Percentiles rank a stretch among this genome's conserved stretches.
phyloP scores from a whole-genome alignment of 768 basidiomycete genomes.

The Suillus paluster region DNA sequence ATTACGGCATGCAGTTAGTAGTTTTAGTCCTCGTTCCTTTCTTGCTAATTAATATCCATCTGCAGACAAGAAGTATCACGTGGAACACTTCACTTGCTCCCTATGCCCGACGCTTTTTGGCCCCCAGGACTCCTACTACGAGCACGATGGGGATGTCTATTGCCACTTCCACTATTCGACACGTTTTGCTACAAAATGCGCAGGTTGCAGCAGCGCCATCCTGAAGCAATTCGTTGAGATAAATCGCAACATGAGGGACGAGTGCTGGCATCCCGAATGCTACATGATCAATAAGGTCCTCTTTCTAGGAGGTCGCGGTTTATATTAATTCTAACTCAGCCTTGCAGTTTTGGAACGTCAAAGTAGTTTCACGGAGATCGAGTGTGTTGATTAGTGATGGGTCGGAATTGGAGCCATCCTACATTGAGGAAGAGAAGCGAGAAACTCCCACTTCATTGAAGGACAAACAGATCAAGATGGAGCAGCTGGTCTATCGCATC shows the following conservation, averaged over 20 bases:
- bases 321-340: slow-evolving; percentile 12
- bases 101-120: slow-evolving; percentile 96
- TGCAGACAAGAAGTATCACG: slow-evolving; percentile 96
- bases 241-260: slow-evolving; percentile 96
- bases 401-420: slow-evolving; percentile 56
- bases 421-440: slow-evolving; percentile 75
- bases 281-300: slow-evolving; percentile 99
- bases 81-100: slow-evolving; percentile 99
- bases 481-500: slow-evolving; percentile 96
- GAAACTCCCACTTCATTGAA: slow-evolving; percentile 82
- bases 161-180: slow-evolving; percentile 99
- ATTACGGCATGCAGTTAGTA: slow-evolving; percentile 97
- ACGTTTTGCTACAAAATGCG: slow-evolving; percentile 97
- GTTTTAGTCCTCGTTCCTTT: slow-evolving; percentile 1
- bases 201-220: slow-evolving; percentile 96
- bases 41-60: slow-evolving; percentile 22
- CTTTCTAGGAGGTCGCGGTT: slow-evolving; percentile 9
- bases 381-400: slow-evolving; percentile 60
- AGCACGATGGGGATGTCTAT: slow-evolving; percentile 96
- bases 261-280: slow-evolving; percentile 99
- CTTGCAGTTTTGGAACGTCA: slow-evolving; percentile 97
- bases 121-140: slow-evolving; percentile 98
- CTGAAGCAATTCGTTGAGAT: slow-evolving; percentile 99
- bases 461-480: slow-evolving; percentile 92
- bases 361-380: slow-evolving; percentile 78